Evolutionary conservation across 2,329 filamentous ascomycete genomes (phyloP), one percentile per base, ranked within the genome.

Genomic region (Apiospora saccharicola): DNA sequence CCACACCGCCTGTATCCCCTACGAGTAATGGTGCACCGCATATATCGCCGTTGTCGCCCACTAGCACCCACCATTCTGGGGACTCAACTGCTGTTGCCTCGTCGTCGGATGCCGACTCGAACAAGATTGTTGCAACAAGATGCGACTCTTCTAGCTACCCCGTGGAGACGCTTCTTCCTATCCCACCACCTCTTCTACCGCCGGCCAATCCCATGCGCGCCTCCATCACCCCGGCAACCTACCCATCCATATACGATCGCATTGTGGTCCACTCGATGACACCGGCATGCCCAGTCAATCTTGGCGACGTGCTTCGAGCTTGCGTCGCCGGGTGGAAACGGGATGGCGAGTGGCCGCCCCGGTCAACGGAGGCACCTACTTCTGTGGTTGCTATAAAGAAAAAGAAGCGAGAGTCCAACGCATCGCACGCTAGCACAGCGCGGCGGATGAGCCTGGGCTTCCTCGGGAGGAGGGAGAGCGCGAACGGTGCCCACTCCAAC

Each of bases 241-340:
- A 98, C 81, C 85, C 91, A 0, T 93, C 92, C 67, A 94, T 98
- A 72, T 98, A 97, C 85, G 92, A 93, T 79, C 98, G 98, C 83
- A 92, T 98, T 69, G 91, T 98, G 57, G 81, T 95, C 0, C 92
- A 96, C 78, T 89, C 88, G 49, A 89, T 96, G 75, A 94, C 94
- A 3, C 96, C 96, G 0, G 92, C 93, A 1, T 94, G 97, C 22
- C 96, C 96, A 4, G 93, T 98, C 78, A 98, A 98, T 77, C 88
- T 98, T 0, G 85, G 88, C 43, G 94, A 97, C 77, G 91, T 98
- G 84, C 90, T 94, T 30, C 89, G 90, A 13, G 90, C 94, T 16
- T 93, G 96, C 75, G 95, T 98, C 0, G 88, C 92, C 41, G 96
- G 96, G 61, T 98, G 96, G 96, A 97, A 97, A 82, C 89, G 94